Conservation (phyloP, 257 asterid genomes). For the Solanum clarkiae region DNA sequence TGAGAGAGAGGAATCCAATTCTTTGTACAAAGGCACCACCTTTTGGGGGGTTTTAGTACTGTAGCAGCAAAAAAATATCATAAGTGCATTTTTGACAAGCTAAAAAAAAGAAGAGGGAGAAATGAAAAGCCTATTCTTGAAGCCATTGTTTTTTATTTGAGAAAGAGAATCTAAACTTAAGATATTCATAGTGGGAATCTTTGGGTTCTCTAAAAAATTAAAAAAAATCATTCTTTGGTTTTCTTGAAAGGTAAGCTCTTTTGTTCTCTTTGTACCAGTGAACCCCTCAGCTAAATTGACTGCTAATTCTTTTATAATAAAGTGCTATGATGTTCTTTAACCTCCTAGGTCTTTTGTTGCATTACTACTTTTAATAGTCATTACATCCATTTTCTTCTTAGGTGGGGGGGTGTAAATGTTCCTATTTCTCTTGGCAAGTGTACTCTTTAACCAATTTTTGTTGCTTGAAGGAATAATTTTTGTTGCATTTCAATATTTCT, state of each 20-base stretch:
- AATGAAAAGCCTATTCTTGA: constrained; percentile 9
- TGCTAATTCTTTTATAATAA: not conserved
- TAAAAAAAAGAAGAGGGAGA: not conserved
- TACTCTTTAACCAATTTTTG: not conserved
- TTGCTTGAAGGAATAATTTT: not conserved
- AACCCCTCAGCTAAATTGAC: constrained; percentile 5
- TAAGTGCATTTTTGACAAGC: constrained; percentile 7
- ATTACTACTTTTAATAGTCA: not conserved
- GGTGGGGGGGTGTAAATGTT: not conserved
- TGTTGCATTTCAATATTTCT: not conserved
- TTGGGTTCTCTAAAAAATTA: constrained; percentile 18
- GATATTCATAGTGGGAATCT: constrained; percentile 50
- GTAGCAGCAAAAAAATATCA: not conserved
- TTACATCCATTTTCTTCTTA: not conserved
- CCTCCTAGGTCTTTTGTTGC: not conserved
- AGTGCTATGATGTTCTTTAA: not conserved
- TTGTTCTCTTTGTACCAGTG: not conserved
- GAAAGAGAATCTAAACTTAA: constrained; percentile 30
- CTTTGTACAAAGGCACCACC: not conserved
- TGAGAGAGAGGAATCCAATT: not conserved
- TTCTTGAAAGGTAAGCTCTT: constrained; percentile 31
- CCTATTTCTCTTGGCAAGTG: not conserved
- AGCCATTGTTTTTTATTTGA: constrained; percentile 10
- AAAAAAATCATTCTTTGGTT: constrained; percentile 9
- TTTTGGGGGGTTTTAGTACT: not conserved